Evolutionary conservation across 1,139 yeast genomes (phyloP), one percentile per base, ranked within the genome.

Genomic region (Magnusiomyces suaveolens): DNA sequence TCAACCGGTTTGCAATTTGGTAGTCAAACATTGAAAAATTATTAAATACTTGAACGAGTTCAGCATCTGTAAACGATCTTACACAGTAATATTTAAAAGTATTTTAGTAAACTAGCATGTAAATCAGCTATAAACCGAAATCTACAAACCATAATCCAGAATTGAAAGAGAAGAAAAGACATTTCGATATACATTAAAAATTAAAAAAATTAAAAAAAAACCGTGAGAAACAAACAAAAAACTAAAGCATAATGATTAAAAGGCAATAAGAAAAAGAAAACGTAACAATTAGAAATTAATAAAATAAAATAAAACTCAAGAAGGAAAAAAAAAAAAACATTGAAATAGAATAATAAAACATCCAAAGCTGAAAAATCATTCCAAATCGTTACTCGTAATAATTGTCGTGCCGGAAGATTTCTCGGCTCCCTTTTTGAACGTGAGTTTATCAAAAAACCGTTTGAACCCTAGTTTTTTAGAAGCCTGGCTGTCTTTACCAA

Each of bases 391-490:
- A 46, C 58, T 56, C 29, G 58, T 56, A 25, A 56, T 54, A 53
- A 56, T 56, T 16, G 49, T 56, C 21, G 52, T 36, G 1, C 48
- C 25, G 21, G 39, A 41, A 3, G 38, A 33, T 2, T 36, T 33
- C n/a, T n/a, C n/a, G 12, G 18, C n/a, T 33, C 20, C 18, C 50
- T 52, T 52, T 2, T 18, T 59, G 53, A 63, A 59, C 14, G 60
- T 55, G 41, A 65, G 59, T 54, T 60, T 59, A 52, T 67, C 67
- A 53, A 65, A 60, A 48, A 66, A 59, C 29, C 66, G 61, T 48
- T 62, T 60, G 56, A 65, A 46, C 20, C 51, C 54, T 20, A 55
- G 55, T 52, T 58, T 58, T 43, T 54, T 52, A 18, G 56, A 52
- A 2, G 60, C 54, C 12, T 26, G 32, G n/a, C 39, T 51, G 26